A percentile compares a stretch with the other conserved stretches of the same genome.
These are phyloP conservation scores for Lycium barbarum DNA, from an alignment of 257 asterid species.

Conservation along the genomic window DNA sequence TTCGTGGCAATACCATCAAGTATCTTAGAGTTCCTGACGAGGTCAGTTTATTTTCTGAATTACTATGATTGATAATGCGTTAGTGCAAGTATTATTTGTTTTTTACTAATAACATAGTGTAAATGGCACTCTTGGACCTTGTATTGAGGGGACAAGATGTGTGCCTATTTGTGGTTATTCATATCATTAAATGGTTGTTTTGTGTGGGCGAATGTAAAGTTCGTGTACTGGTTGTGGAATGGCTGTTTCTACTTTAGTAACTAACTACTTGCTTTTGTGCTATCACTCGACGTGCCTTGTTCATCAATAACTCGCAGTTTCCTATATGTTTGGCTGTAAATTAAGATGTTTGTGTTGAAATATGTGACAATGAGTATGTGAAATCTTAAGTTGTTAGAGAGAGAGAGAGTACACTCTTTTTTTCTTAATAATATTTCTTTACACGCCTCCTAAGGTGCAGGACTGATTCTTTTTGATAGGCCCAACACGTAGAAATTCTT, in stretches of 20 bases:
- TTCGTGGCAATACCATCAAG: conserved; percentile 61
- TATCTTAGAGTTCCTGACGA: conserved; percentile 96
- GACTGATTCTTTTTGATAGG: not conserved
- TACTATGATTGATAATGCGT: not conserved
- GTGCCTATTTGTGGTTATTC: not conserved
- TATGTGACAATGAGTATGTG: not conserved
- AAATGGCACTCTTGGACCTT: not conserved
- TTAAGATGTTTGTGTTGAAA: not conserved
- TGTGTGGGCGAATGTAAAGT: not conserved
- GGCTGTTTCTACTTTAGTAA: not conserved
- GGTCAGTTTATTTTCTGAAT: conserved; percentile 49
- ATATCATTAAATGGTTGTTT: not conserved
- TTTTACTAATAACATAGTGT: not conserved
- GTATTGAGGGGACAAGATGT: not conserved
- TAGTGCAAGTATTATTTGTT: not conserved
- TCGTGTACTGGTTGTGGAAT: not conserved
- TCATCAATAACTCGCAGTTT: not conserved
- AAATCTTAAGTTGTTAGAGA: not conserved
- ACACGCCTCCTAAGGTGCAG: not conserved
- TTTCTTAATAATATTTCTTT: not conserved
- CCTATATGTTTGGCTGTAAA: not conserved
- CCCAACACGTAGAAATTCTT: not conserved
- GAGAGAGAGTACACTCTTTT: too few relatives aligned
- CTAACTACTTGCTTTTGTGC: conserved; percentile 3
- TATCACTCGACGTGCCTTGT: not conserved